A percentile compares a stretch with the other conserved stretches of the same genome.
phyloP scores from a whole-genome alignment of 805 yeast genomes.

The Saturnispora galanensis region DNA sequence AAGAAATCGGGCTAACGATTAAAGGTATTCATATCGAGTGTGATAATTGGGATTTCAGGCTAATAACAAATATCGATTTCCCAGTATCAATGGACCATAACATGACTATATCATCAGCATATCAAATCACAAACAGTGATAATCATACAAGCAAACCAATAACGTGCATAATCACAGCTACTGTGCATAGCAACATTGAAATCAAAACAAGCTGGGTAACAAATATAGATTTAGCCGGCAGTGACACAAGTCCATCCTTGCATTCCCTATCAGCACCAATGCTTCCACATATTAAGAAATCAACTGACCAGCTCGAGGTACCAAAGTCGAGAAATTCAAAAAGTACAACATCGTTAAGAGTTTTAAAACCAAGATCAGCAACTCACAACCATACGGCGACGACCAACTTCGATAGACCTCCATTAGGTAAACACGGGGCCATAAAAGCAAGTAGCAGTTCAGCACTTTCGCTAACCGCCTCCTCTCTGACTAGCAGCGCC shows the following conservation, averaged over 20 bases:
- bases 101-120: constrained; percentile 19
- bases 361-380: constrained; percentile 2
- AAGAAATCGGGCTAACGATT: neutral
- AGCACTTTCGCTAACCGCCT: constrained; percentile 12
- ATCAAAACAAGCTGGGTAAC: constrained; percentile 31
- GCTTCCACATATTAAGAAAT: neutral
- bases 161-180: constrained; percentile 16
- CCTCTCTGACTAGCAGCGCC: neutral
- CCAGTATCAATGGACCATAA: constrained; percentile 23
- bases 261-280: constrained; percentile 4
- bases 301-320: neutral
- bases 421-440: constrained; percentile 9
- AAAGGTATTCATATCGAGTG: constrained; percentile 13
- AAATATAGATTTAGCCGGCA: constrained; percentile 23
- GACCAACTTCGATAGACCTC: neutral
- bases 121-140: constrained; percentile 21
- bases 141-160: constrained; percentile 21
- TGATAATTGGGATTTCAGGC: constrained; percentile 18
- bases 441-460: constrained; percentile 17
- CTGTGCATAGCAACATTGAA: constrained; percentile 13
- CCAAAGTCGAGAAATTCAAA: constrained; percentile 3
- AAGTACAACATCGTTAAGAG: constrained; percentile 4
- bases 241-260: constrained; percentile 5
- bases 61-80: constrained; percentile 17
- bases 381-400: neutral